Percentiles rank a stretch among this genome's conserved stretches.
Conservation (phyloP, 768 basidiomycete species). For the Boletellus emodensis region DNA sequence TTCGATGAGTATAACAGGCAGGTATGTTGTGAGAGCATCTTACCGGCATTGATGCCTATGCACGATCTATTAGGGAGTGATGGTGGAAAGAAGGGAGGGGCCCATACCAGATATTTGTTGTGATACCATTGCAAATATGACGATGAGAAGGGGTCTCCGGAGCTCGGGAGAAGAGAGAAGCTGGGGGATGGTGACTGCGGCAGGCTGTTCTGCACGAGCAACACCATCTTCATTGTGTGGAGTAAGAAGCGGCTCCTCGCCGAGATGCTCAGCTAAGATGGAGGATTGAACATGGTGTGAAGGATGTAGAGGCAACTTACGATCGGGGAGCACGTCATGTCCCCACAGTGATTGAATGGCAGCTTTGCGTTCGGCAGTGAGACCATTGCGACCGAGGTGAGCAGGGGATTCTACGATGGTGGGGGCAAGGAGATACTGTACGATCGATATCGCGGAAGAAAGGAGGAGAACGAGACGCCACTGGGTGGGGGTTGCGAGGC, state of each 20-base stretch:
- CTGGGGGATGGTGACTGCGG: constrained; percentile 47
- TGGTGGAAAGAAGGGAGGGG: background rate
- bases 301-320: constrained; percentile 14
- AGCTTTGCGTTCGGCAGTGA: constrained; percentile 45
- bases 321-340: constrained; percentile 24
- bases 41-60: constrained; percentile 74
- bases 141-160: constrained; percentile 57
- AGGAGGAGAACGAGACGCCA: constrained; percentile 73
- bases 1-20: background rate
- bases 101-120: constrained; percentile 72
- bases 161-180: constrained; percentile 52
- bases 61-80: constrained; percentile 3
- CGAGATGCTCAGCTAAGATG: constrained; percentile 22
- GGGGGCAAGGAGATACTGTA: constrained; percentile 54
- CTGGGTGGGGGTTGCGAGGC: constrained; percentile 57
- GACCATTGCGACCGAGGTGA: constrained; percentile 54
- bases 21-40: constrained; percentile 2
- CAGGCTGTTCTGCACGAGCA: constrained; percentile 22
- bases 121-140: constrained; percentile 67
- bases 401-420: constrained; percentile 67
- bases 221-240: constrained; percentile 12
- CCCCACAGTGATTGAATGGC: constrained; percentile 55
- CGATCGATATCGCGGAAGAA: constrained; percentile 51
- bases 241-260: constrained; percentile 26
- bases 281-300: constrained; percentile 1